A percentile compares a stretch with the other conserved stretches of the same genome.
Evolutionary conservation across 352 stramenopile species (phyloP).

Genomic region (Phytophthora tubulina): DNA sequence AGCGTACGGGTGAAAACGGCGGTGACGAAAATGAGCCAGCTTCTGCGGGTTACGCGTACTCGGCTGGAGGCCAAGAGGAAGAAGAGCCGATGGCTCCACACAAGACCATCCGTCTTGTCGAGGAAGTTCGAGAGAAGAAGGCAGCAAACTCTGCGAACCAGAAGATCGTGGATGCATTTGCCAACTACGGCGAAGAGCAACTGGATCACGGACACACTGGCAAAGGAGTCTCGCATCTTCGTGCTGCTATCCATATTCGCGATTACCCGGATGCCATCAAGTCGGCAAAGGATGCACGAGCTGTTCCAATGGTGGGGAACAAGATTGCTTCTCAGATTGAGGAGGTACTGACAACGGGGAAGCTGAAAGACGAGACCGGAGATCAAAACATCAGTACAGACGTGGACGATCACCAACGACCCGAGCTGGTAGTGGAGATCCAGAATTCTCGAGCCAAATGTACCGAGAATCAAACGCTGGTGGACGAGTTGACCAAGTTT

Average conservation of each 20-base stretch:
- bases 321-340: constrained; percentile 72
- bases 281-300: constrained; percentile 47
- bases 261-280: constrained; percentile 61
- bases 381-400: constrained; percentile 63
- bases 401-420: constrained; percentile 47
- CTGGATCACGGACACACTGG: constrained; percentile 72
- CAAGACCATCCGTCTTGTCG: constrained; percentile 65
- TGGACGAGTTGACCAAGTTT: constrained; percentile 72
- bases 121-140: constrained; percentile 61
- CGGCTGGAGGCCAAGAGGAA: constrained; percentile 11
- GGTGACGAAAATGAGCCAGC: constrained; percentile 1
- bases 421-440: constrained; percentile 63
- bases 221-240: constrained; percentile 77
- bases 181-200: constrained; percentile 69
- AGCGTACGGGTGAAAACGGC: constrained; percentile 24
- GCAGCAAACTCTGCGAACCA: constrained; percentile 66
- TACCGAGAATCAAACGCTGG: constrained; percentile 70
- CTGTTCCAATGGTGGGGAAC: constrained; percentile 62
- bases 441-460: constrained; percentile 53
- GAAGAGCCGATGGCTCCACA: constrained; percentile 55
- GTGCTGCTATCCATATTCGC: constrained; percentile 68
- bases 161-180: constrained; percentile 81
- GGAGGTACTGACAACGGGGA: constrained; percentile 60
- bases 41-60: constrained; percentile 19
- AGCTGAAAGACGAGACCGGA: constrained; percentile 56